A percentile compares a stretch with the other conserved stretches of the same genome.
Evolutionary conservation across 768 basidiomycete genomes (phyloP).

Genomic region (Serendipita vermifera): DNA sequence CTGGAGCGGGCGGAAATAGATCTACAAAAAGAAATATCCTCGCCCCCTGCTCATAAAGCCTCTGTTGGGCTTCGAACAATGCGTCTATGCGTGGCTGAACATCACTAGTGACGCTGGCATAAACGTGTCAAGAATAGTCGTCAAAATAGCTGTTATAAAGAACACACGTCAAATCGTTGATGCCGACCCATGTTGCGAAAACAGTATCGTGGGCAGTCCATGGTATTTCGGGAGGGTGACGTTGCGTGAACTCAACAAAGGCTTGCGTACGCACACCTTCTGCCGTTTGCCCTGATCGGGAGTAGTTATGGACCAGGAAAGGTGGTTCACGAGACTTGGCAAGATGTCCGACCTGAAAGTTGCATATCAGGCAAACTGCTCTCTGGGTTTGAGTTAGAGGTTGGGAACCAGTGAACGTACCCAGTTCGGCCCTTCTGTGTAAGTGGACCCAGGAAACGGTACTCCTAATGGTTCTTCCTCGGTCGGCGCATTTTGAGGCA

Average conservation of each 20-base stretch:
- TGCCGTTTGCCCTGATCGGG: constrained; percentile 38
- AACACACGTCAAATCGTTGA: constrained; percentile 41
- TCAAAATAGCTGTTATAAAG: constrained; percentile 28
- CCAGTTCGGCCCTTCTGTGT: constrained; percentile 40
- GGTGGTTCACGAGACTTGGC: constrained; percentile 25
- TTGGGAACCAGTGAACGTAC: constrained; percentile 41
- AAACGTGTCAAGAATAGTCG: not conserved
- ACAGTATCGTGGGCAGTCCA: constrained; percentile 36
- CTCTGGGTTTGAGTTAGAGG: constrained; percentile 22
- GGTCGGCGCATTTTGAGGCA: constrained; percentile 22
- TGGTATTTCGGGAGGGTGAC: constrained; percentile 27
- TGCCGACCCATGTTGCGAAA: constrained; percentile 51
- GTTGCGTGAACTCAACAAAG: constrained; percentile 23
- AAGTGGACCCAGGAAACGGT: constrained; percentile 37
- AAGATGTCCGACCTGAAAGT: constrained; percentile 17
- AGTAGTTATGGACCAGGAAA: constrained; percentile 45
- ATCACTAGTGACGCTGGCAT: not conserved
- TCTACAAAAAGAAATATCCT: constrained; percentile 46
- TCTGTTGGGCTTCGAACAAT: constrained; percentile 35
- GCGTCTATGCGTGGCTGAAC: constrained; percentile 17
- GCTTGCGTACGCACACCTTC: constrained; percentile 23
- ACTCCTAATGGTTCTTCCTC: constrained; percentile 37
- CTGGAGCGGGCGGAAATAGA: constrained; percentile 43
- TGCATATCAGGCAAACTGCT: not conserved
- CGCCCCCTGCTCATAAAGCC: constrained; percentile 37